Percentiles rank a stretch among this genome's conserved stretches.
phyloP scores from a whole-genome alignment of 169 alveolate species.

The Plasmodium inui region DNA sequence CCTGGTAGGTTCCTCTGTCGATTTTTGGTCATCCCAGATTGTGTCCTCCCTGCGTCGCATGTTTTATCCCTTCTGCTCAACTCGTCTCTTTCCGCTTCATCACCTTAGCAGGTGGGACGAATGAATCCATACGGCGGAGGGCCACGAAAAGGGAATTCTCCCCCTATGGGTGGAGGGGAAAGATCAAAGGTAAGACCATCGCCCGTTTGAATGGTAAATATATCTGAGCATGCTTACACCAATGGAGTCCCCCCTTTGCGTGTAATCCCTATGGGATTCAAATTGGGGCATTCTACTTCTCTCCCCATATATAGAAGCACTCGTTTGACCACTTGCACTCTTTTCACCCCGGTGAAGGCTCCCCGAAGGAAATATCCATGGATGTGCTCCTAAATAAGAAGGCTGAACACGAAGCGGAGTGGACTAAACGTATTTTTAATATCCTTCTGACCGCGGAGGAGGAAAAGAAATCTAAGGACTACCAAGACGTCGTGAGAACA shows the following conservation, averaged over 20 bases:
- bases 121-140: background rate
- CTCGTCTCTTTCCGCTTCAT: background rate
- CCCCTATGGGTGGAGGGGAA: background rate
- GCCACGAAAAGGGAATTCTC: background rate
- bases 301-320: background rate
- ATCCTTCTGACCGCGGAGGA: constrained; percentile 17
- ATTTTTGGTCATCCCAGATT: background rate
- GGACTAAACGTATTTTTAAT: background rate
- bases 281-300: background rate
- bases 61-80: background rate
- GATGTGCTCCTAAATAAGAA: background rate
- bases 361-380: background rate
- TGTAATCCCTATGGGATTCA: background rate
- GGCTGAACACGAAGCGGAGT: background rate
- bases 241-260: background rate
- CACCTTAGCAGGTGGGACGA: background rate
- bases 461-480: constrained; percentile 3
- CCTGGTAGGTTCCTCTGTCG: background rate
- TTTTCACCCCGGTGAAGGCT: background rate
- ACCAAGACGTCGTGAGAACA: constrained; percentile 6
- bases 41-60: background rate
- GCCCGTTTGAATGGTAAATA: background rate
- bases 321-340: background rate
- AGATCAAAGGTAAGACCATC: background rate
- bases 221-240: background rate